Evolutionary conservation across 768 basidiomycete species (phyloP).

Genomic region (Lactarius psammicola): DNA sequence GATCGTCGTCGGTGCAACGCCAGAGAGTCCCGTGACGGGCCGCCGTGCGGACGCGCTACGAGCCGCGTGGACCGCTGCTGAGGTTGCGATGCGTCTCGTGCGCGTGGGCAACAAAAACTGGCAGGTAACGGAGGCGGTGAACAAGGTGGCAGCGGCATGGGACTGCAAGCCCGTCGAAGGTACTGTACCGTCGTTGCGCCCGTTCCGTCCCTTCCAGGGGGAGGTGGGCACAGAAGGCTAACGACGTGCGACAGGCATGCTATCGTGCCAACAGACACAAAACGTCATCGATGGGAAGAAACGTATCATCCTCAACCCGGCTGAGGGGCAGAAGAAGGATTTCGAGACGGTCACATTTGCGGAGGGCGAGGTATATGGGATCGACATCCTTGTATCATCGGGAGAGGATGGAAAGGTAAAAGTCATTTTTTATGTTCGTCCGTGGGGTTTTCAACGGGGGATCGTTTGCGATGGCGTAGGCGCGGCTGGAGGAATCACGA

Average conservation of each 20-base stretch:
- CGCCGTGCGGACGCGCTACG: slow-evolving; percentile 87
- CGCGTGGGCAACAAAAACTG: slow-evolving; percentile 96
- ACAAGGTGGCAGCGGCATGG: slow-evolving; percentile 66
- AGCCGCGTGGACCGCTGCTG: slow-evolving; percentile 92
- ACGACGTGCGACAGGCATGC: slow-evolving; percentile 62
- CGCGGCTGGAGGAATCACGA: slow-evolving; percentile 82
- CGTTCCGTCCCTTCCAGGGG: slow-evolving; percentile 1
- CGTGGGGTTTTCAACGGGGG: background rate
- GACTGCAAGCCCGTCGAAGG: slow-evolving; percentile 95
- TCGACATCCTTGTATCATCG: slow-evolving; percentile 87
- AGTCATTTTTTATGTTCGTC: background rate
- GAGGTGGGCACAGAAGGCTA: slow-evolving; percentile 13
- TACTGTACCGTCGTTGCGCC: slow-evolving; percentile 34
- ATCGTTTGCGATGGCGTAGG: slow-evolving; percentile 45
- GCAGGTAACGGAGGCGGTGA: slow-evolving; percentile 85
- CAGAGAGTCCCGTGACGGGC: slow-evolving; percentile 74
- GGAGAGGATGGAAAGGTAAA: slow-evolving; percentile 87
- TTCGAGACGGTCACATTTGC: slow-evolving; percentile 83
- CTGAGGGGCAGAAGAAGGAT: slow-evolving; percentile 78
- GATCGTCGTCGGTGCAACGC: slow-evolving; percentile 78
- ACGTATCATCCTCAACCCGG: slow-evolving; percentile 88
- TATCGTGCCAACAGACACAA: slow-evolving; percentile 92
- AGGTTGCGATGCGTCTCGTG: slow-evolving; percentile 86
- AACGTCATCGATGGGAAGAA: slow-evolving; percentile 97
- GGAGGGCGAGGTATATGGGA: slow-evolving; percentile 93